Conservation (phyloP, 83 land plant genomes). For the Larix sibirica region DNA sequence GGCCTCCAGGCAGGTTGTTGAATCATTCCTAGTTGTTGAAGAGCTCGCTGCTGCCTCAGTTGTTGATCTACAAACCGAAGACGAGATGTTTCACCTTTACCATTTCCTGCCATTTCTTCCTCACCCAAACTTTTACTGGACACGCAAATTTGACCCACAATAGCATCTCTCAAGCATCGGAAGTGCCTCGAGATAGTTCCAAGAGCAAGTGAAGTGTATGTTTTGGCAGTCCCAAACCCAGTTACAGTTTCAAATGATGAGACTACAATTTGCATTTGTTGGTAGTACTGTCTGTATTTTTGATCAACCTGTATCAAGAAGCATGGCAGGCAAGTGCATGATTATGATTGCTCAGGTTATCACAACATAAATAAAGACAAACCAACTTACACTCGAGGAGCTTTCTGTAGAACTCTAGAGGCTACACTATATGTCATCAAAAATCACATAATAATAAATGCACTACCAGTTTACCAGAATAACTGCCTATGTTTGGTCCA, state of each 20-base stretch:
- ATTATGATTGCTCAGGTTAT: no score
- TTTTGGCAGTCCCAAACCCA: slow-evolving; percentile 67
- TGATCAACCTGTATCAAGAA: slow-evolving; percentile 64
- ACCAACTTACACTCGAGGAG: no score
- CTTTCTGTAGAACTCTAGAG: no score
- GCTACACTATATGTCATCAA: no score
- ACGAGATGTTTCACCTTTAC: slow-evolving; percentile 61
- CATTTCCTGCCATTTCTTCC: slow-evolving; percentile 36
- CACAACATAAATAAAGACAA: no score
- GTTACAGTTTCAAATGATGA: slow-evolving; percentile 67
- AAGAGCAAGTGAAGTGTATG: slow-evolving; percentile 77
- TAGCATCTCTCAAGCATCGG: slow-evolving; percentile 79
- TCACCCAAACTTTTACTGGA: slow-evolving; percentile 71
- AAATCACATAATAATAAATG: no score
- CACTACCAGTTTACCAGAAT: no score
- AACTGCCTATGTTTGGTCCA: no score
- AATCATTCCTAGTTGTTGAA: slow-evolving; percentile 80
- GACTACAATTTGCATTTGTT: slow-evolving; percentile 70
- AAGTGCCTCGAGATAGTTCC: slow-evolving; percentile 86
- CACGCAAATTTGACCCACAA: slow-evolving; percentile 52
- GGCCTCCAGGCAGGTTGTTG: slow-evolving; percentile 93
- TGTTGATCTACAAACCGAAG: slow-evolving; percentile 77
- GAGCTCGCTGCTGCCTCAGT: slow-evolving; percentile 77
- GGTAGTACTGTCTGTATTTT: slow-evolving; percentile 76
- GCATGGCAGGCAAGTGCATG: background rate